Evolutionary conservation across 78 protist species (phyloP).

Genomic region (Anaeramoeba flamelloides): DNA sequence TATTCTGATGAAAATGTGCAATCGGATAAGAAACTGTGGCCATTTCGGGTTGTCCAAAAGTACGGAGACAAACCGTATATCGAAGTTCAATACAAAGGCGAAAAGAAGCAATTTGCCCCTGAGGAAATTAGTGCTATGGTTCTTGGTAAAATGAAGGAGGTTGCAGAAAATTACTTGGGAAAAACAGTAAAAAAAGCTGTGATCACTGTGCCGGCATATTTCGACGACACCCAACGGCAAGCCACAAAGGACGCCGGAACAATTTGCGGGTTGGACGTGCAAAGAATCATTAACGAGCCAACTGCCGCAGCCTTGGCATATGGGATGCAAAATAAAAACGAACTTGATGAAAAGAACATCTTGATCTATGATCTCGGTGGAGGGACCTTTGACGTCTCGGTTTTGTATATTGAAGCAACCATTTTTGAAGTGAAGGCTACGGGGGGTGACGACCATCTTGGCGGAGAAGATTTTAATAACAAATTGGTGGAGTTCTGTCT

Average conservation of each 20-base stretch:
- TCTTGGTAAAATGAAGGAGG: not conserved
- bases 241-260: not conserved
- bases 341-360: too few relatives aligned
- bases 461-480: too few relatives aligned
- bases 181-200: not conserved
- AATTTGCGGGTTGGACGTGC: not conserved
- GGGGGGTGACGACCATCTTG: too few relatives aligned
- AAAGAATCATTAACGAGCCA: constrained; percentile 1
- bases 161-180: not conserved
- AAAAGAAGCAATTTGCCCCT: not conserved
- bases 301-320: too few relatives aligned
- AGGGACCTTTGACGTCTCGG: constrained; percentile 5
- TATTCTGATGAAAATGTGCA: constrained; percentile 30
- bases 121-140: constrained; percentile 7
- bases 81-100: too few relatives aligned
- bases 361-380: too few relatives aligned
- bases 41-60: constrained; percentile 66
- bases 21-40: constrained; percentile 77
- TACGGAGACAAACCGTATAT: constrained; percentile 65
- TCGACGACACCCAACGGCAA: constrained; percentile 2
- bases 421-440: too few relatives aligned
- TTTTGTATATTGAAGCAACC: too few relatives aligned
- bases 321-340: too few relatives aligned
- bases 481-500: too few relatives aligned
- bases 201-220: constrained; percentile 7